Conservation (phyloP, 2,329 filamentous ascomycete species). For the Dactylonectria estremocensis region DNA sequence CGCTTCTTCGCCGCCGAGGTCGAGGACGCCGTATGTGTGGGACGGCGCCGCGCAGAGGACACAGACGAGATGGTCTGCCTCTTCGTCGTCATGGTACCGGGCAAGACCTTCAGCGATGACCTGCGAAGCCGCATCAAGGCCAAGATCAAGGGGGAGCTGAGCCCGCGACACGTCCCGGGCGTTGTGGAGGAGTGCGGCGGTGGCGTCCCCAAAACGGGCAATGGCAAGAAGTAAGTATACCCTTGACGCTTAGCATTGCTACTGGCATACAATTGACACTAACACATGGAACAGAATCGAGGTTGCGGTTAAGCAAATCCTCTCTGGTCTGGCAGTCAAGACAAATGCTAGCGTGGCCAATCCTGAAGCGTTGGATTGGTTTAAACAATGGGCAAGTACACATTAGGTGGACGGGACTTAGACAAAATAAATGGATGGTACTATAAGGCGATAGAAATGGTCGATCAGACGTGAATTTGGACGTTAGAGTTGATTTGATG, state of each 20-base stretch:
- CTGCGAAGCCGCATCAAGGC: constrained; percentile 76
- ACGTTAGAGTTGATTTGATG: background rate
- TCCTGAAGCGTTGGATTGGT: constrained; percentile 90
- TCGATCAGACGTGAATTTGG: background rate
- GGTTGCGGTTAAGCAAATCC: constrained; percentile 95
- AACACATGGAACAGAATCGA: constrained; percentile 75
- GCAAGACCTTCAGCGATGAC: constrained; percentile 69
- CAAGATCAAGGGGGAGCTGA: constrained; percentile 83
- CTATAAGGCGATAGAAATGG: background rate
- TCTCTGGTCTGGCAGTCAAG: constrained; percentile 89
- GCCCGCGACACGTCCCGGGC: constrained; percentile 89
- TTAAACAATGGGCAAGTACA: constrained; percentile 79
- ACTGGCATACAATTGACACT: constrained; percentile 19
- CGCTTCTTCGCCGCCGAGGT: constrained; percentile 85
- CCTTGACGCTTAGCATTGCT: background rate
- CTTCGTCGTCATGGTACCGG: constrained; percentile 84
- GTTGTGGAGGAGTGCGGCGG: constrained; percentile 83
- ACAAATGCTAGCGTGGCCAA: constrained; percentile 96
- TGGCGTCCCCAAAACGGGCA: constrained; percentile 91
- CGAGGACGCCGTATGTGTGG: constrained; percentile 90
- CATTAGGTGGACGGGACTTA: constrained; percentile 52
- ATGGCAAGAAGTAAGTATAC: constrained; percentile 89
- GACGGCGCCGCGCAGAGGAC: constrained; percentile 79
- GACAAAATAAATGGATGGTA: background rate
- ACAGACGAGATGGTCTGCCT: constrained; percentile 89